Conservation (phyloP, 139 green algal genomes). For the Chlorella sp. region DNA sequence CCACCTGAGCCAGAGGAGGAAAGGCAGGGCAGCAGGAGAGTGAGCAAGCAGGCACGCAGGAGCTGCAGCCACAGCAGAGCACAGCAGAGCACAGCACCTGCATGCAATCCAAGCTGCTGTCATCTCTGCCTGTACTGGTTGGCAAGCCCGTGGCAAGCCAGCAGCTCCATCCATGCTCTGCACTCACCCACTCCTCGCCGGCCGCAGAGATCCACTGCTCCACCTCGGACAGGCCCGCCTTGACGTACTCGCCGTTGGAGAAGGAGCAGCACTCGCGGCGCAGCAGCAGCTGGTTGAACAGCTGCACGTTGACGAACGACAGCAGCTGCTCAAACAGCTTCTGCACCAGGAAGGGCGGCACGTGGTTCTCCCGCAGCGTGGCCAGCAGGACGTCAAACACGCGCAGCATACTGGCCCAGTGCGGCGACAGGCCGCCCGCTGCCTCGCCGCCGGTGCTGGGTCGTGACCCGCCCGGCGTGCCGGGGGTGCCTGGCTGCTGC, state of each 20-base stretch:
- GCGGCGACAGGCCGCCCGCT: constrained; percentile 52
- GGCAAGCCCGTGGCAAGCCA: no score
- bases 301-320: constrained; percentile 98
- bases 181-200: constrained; percentile 68
- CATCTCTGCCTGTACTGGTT: no score
- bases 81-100: no score
- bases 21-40: neutral
- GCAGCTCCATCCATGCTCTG: no score
- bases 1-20: constrained; percentile 48
- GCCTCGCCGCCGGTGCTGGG: no score
- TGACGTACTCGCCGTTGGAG: constrained; percentile 99
- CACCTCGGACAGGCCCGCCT: constrained; percentile 93
- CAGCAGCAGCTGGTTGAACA: constrained; percentile 99
- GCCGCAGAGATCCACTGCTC: constrained; percentile 94
- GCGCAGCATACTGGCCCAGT: constrained; percentile 92
- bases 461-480: no score
- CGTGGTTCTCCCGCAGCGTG: constrained; percentile 83
- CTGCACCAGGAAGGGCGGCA: constrained; percentile 91
- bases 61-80: no score
- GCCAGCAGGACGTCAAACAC: constrained; percentile 87
- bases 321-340: constrained; percentile 89
- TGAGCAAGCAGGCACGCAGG: no score
- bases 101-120: no score
- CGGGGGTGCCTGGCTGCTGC: no score
- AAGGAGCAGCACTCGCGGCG: constrained; percentile 99